phyloP scores from a whole-genome alignment of 495 filamentous ascomycete species.

The Talaromyces thailandensis region DNA sequence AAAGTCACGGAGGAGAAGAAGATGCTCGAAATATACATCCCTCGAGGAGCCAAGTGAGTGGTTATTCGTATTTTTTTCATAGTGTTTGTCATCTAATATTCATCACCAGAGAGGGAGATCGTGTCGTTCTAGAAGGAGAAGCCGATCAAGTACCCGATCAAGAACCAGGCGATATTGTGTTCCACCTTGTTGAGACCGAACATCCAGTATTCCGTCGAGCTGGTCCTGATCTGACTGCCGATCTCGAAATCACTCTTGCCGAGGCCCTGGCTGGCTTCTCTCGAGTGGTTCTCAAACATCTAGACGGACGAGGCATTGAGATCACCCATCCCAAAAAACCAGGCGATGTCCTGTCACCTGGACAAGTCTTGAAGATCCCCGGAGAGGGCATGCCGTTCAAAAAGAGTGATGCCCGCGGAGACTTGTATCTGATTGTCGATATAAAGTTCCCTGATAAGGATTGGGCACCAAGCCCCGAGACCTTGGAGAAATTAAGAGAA shows the following conservation, averaged over 20 bases:
- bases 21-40: constrained; percentile 91
- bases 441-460: constrained; percentile 81
- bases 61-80: background rate
- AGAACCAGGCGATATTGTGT: constrained; percentile 88
- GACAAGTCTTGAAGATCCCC: constrained; percentile 70
- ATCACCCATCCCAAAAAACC: constrained; percentile 57
- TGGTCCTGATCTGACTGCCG: constrained; percentile 74
- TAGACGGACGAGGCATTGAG: constrained; percentile 87
- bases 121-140: constrained; percentile 85
- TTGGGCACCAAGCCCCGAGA: constrained; percentile 64
- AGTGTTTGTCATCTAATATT: constrained; percentile 12
- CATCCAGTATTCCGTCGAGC: constrained; percentile 74
- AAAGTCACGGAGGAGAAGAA: constrained; percentile 76
- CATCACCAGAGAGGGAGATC: constrained; percentile 60
- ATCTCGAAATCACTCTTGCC: constrained; percentile 67
- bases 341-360: constrained; percentile 69
- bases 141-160: constrained; percentile 89
- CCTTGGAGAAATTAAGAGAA: constrained; percentile 58
- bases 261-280: constrained; percentile 87
- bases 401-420: constrained; percentile 70
- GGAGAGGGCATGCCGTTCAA: constrained; percentile 95
- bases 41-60: constrained; percentile 63
- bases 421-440: constrained; percentile 79
- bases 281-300: constrained; percentile 81
- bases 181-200: constrained; percentile 70